Evolutionary conservation across 352 stramenopile genomes (phyloP).

Genomic region (Globisporangium okanoganense): DNA sequence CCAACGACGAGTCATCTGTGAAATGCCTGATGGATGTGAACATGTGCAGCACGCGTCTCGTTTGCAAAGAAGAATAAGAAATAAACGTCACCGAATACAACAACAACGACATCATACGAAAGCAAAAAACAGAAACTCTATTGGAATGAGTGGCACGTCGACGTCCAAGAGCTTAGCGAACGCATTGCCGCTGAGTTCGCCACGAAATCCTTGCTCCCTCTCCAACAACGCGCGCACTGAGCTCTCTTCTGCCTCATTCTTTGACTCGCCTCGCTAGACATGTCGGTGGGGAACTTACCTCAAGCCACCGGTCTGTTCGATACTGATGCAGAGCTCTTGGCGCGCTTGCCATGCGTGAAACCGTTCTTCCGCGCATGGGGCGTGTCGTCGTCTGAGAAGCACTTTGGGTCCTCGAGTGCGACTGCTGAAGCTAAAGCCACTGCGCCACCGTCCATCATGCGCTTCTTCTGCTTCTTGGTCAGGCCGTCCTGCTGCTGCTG

Average conservation of each 20-base stretch:
- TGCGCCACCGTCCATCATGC: neutral
- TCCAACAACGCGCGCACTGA: neutral
- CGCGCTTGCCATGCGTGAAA: slow-evolving; percentile 9
- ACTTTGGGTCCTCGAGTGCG: slow-evolving; percentile 12
- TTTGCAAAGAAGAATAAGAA: neutral
- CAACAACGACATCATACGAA: neutral
- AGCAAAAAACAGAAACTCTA: slow-evolving; percentile 3
- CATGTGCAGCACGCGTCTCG: slow-evolving; percentile 1
- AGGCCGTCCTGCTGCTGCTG: neutral
- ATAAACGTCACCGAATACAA: neutral
- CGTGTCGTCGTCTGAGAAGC: slow-evolving; percentile 29
- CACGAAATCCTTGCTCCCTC: neutral
- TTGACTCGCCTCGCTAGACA: neutral
- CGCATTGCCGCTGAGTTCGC: neutral
- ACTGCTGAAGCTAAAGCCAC: neutral
- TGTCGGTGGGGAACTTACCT: slow-evolving; percentile 2
- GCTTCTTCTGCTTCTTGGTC: slow-evolving; percentile 15
- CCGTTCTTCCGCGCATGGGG: slow-evolving; percentile 20
- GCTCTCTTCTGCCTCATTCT: neutral
- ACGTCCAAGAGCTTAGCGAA: neutral
- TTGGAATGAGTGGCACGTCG: neutral
- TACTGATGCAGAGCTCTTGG: neutral
- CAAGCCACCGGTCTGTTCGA: neutral
- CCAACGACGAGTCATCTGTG: too few species aligned
- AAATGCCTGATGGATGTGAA: neutral